Evolutionary conservation across 179 eudicot species (phyloP), one percentile per base, ranked within the genome.

Genomic region (Nepenthes alata): DNA sequence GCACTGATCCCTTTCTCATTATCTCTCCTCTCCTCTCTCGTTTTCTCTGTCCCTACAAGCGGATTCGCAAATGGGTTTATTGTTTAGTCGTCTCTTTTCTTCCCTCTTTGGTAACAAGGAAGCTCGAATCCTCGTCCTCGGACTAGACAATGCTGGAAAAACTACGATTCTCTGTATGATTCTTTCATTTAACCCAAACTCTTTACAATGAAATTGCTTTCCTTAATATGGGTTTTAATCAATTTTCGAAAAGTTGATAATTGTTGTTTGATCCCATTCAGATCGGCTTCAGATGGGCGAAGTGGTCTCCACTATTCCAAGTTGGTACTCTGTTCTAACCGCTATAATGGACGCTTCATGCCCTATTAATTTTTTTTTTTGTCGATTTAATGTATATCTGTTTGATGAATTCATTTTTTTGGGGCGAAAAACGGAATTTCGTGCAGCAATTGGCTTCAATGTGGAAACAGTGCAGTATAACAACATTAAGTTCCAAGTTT

Each of bases 271-370:
- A 11, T 74, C 36, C 58, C 5, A 47, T 66, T 54, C 91, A 94
- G 99, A 94, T 90, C 96, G 97, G 78, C 88, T 94, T 63, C 99
- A 94, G 86, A 90, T 94, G 99, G 99, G 99, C 61, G 99, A 94
- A 84, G 97, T 94, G 44, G 99, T 94, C 34, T 90, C 97, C 66
- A 94, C 99, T 37, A 94, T 94, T 59, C 99, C 99, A 75, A 94
- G 99, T 94, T 63, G 66, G 89, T 82, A 61, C 60, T 81, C 72
- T 67, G 56, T 72, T 68, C 69, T 58, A 8, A 62, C 59, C 34
- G 58, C 57, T 37, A 8, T 63, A 25, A 41, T 67, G n/a, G 47
- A 64, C 1, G 25, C 1, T 59, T 68, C 13, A 35, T 65, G 55
- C 15, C 53, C 8, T 59, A 0, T 63, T 55, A 6, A 11, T 53